A percentile compares a stretch with the other conserved stretches of the same genome.
Conservation (phyloP, 495 filamentous ascomycete species). For the Parachaetomium inaequale region DNA sequence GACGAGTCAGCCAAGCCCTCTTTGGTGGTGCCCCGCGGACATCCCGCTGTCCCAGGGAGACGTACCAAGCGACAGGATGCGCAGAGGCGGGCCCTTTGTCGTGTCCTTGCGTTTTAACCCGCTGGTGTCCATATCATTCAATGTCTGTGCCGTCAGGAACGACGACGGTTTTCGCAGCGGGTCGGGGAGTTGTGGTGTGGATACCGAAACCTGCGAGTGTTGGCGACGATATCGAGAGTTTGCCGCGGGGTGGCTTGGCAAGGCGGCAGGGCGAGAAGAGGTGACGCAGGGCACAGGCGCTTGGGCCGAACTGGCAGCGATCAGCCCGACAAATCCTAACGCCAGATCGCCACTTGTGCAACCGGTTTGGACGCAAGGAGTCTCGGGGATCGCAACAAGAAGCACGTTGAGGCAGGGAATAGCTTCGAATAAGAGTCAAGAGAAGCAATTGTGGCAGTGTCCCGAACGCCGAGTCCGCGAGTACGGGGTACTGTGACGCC, state of each 20-base stretch:
- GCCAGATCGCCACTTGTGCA: conserved; percentile 8
- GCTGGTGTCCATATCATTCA: conserved; percentile 25
- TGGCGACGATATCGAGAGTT: conserved; percentile 21
- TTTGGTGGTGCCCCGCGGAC: background rate
- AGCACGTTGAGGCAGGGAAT: background rate
- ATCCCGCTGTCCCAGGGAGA: conserved; percentile 13
- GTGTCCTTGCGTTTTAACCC: conserved; percentile 73
- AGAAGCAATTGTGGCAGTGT: conserved; percentile 2
- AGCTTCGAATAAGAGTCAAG: background rate
- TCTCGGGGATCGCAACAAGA: background rate
- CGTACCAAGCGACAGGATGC: conserved; percentile 86
- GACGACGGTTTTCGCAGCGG: background rate
- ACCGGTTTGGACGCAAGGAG: background rate
- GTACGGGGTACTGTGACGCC: background rate
- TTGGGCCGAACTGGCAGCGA: conserved; percentile 26
- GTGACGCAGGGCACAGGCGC: conserved; percentile 29
- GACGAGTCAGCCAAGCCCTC: background rate
- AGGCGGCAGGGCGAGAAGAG: conserved; percentile 9
- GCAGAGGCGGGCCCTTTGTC: conserved; percentile 86
- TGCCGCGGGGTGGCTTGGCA: conserved; percentile 18
- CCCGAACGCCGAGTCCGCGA: conserved; percentile 13
- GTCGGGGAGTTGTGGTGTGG: background rate
- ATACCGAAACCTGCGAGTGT: conserved; percentile 10
- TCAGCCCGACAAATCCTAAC: conserved; percentile 24
- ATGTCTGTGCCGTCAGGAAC: background rate